Conservation (phyloP, 129 eudicot genomes). For the Flaveria brownii region DNA sequence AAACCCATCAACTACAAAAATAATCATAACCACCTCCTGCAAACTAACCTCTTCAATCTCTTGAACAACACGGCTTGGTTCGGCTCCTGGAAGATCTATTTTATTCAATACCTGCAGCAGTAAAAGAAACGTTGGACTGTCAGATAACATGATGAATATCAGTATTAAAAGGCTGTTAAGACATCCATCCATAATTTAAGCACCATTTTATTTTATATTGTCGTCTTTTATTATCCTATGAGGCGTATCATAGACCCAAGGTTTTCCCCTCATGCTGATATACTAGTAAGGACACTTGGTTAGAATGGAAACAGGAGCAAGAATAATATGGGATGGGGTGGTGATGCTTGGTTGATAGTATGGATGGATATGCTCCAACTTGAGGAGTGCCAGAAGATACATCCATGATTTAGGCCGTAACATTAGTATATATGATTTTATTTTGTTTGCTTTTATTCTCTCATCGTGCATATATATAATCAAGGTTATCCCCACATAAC, state of each 20-base stretch:
- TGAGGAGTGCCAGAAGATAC: too few species aligned
- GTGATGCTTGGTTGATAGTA: too few species aligned
- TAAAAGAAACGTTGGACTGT: conserved; percentile 6
- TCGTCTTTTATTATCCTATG: neutral
- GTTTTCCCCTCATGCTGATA: too few species aligned
- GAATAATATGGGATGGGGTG: too few species aligned
- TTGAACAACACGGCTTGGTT: conserved; percentile 78
- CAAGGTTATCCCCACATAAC: neutral
- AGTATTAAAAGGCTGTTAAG: conserved; percentile 2
- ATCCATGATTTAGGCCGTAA: too few species aligned
- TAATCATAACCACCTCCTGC: conserved; percentile 8
- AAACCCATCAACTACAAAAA: conserved; percentile 19
- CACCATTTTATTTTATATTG: neutral
- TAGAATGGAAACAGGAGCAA: too few species aligned
- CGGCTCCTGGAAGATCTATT: conserved; percentile 99
- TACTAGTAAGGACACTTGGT: too few species aligned
- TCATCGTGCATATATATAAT: neutral
- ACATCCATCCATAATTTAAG: neutral
- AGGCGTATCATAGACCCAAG: neutral
- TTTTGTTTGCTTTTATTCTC: too few species aligned
- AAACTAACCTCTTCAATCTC: conserved; percentile 97
- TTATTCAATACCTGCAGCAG: conserved; percentile 83
- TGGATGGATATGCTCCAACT: too few species aligned
- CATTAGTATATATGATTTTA: too few species aligned
- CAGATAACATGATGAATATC: conserved; percentile 1